A percentile compares a stretch with the other conserved stretches of the same genome.
phyloP scores from a whole-genome alignment of 352 stramenopile genomes.

The Phytopythium kandeliae region DNA sequence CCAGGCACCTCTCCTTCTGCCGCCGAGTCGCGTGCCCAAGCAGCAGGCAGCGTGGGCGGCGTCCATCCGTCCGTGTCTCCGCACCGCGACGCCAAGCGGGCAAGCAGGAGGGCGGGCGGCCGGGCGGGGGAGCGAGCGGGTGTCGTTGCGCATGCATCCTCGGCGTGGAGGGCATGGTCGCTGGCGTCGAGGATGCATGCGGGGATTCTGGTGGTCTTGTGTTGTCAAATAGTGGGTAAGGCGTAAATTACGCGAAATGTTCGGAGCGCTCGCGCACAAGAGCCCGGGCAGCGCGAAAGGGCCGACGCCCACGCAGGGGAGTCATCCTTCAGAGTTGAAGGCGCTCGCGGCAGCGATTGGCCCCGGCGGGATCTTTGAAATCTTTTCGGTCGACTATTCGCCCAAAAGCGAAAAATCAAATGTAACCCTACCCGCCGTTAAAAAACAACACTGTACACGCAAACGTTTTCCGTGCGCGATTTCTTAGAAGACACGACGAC shows the following conservation, averaged over 20 bases:
- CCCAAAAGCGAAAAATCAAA: background rate
- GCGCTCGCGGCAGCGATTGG: background rate
- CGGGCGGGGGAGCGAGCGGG: background rate
- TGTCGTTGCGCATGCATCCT: background rate
- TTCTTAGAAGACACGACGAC: no score
- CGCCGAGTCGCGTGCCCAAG: no score
- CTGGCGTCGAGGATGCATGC: no score
- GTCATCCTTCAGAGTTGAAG: conserved; percentile 10
- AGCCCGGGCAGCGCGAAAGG: background rate
- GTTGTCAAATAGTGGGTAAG: conserved; percentile 6
- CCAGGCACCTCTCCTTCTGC: no score
- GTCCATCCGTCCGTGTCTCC: no score
- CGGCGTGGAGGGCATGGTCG: no score
- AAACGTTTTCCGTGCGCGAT: no score
- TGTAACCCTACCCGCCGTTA: conserved; percentile 4
- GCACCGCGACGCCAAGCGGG: no score
- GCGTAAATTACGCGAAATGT: conserved; percentile 4
- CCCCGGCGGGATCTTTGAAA: background rate
- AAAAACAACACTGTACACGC: conserved; percentile 7
- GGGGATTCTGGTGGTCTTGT: conserved; percentile 26
- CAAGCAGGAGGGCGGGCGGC: no score
- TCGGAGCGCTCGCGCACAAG: background rate
- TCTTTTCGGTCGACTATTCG: background rate
- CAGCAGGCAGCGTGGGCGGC: no score
- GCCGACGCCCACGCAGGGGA: conserved; percentile 1